Evolutionary conservation across 2,329 filamentous ascomycete species (phyloP).

Genomic region (Fusarium sp.): DNA sequence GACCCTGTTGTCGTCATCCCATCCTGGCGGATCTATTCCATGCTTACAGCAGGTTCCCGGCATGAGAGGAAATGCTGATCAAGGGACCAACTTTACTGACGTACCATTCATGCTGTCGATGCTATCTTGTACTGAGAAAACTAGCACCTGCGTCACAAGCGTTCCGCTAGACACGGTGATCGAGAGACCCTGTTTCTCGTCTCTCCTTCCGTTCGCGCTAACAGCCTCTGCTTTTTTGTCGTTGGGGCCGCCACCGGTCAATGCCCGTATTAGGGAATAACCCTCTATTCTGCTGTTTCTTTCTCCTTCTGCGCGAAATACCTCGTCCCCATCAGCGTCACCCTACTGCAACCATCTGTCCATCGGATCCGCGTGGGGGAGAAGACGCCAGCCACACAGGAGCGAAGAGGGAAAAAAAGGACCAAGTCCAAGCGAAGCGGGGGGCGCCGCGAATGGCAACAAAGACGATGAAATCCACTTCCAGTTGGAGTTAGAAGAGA

Average conservation of each 20-base stretch:
- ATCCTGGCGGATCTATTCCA: not conserved
- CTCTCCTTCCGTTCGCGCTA: not conserved
- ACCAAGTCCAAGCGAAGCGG: conserved; percentile 18
- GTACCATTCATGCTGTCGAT: conserved; percentile 10
- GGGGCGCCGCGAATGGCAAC: conserved; percentile 16
- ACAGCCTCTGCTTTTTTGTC: not conserved
- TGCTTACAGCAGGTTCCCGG: not conserved
- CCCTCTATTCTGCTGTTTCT: not conserved
- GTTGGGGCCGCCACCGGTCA: conserved; percentile 28
- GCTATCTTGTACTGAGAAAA: not conserved
- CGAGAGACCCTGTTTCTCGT: conserved; percentile 29
- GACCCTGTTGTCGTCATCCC: conserved; percentile 12
- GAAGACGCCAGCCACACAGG: conserved; percentile 13
- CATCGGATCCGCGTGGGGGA: conserved; percentile 24
- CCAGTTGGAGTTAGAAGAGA: conserved; percentile 18
- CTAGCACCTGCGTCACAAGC: conserved; percentile 41
- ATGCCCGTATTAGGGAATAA: conserved; percentile 1
- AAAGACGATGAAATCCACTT: conserved; percentile 22
- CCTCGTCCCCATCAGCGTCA: conserved; percentile 7
- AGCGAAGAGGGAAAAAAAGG: conserved; percentile 1
- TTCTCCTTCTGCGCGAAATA: conserved; percentile 9
- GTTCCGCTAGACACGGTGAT: conserved; percentile 20
- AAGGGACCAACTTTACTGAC: not conserved
- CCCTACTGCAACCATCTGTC: conserved; percentile 20
- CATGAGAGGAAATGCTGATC: not conserved